These are phyloP conservation scores for Pichia sp. DNA, from an alignment of 1,139 yeast genomes.

Conservation along the genomic window DNA sequence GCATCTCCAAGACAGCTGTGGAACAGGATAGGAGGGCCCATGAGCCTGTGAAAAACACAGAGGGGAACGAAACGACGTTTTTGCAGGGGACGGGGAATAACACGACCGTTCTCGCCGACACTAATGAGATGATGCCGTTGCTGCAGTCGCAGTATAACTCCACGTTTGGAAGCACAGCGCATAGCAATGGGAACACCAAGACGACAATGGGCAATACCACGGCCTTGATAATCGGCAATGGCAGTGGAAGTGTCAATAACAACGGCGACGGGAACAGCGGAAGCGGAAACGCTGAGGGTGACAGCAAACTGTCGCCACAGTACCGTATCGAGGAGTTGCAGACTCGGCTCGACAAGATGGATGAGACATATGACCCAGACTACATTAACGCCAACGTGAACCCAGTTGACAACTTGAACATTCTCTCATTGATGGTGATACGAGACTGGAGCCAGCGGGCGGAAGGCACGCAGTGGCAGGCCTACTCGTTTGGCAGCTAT, in stretches of 20 bases:
- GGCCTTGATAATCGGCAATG: no score
- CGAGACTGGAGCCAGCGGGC: conserved; percentile 34
- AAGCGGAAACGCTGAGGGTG: not conserved
- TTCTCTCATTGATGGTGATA: conserved; percentile 44
- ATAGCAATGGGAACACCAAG: not conserved
- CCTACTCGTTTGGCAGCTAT: conserved; percentile 24
- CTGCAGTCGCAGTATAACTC: not conserved
- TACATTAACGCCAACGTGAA: conserved; percentile 30
- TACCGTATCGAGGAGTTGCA: conserved; percentile 13
- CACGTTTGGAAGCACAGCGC: not conserved
- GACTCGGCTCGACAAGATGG: conserved; percentile 17
- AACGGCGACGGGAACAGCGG: not conserved
- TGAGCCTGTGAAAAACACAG: not conserved
- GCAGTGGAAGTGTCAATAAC: not conserved
- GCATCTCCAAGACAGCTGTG: conserved; percentile 14
- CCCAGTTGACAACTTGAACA: conserved; percentile 41
- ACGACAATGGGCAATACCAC: not conserved
- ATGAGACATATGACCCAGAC: conserved; percentile 23
- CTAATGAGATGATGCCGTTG: conserved; percentile 2
- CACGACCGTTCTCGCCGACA: not conserved
- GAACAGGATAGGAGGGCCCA: conserved; percentile 8
- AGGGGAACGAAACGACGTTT: not conserved
- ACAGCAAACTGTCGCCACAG: not conserved
- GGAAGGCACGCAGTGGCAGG: conserved; percentile 21
- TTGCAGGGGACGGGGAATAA: not conserved